A percentile compares a stretch with the other conserved stretches of the same genome.
Conservation (phyloP, 352 stramenopile species). For the Phytophthora pisi region DNA sequence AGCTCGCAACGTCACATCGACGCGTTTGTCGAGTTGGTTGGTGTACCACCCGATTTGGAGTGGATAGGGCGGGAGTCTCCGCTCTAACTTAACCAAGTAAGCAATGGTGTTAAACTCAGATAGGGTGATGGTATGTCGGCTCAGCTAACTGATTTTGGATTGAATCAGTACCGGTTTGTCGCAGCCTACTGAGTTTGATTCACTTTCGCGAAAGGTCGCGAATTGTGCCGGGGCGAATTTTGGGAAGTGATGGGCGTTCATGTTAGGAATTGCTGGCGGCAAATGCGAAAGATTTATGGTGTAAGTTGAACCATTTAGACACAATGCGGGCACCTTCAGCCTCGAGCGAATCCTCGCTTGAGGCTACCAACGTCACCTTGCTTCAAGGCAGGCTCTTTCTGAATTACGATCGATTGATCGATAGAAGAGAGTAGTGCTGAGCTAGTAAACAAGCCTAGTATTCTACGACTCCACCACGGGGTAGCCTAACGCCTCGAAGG, state of each 20-base stretch:
- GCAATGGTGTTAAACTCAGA: no score
- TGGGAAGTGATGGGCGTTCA: not conserved
- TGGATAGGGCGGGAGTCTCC: not conserved
- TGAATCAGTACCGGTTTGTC: not conserved
- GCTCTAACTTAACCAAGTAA: no score
- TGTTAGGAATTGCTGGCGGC: not conserved
- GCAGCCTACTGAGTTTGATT: not conserved
- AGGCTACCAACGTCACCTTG: no score
- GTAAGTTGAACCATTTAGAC: not conserved
- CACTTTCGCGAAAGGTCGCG: not conserved
- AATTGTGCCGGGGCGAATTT: not conserved
- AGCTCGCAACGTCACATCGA: not conserved
- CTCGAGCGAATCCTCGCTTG: no score
- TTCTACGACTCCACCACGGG: no score
- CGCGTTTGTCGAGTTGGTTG: not conserved
- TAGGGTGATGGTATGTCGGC: no score
- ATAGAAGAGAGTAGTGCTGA: no score
- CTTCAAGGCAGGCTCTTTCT: slow-evolving; percentile 29
- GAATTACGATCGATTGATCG: no score
- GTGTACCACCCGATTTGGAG: slow-evolving; percentile 1
- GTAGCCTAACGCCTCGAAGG: no score
- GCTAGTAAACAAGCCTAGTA: no score
- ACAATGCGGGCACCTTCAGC: not conserved
- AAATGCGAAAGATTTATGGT: no score
- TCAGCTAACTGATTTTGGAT: not conserved